A percentile compares a stretch with the other conserved stretches of the same genome.
phyloP scores from a whole-genome alignment of 139 green algal species.

The Tetraselmis chui region DNA sequence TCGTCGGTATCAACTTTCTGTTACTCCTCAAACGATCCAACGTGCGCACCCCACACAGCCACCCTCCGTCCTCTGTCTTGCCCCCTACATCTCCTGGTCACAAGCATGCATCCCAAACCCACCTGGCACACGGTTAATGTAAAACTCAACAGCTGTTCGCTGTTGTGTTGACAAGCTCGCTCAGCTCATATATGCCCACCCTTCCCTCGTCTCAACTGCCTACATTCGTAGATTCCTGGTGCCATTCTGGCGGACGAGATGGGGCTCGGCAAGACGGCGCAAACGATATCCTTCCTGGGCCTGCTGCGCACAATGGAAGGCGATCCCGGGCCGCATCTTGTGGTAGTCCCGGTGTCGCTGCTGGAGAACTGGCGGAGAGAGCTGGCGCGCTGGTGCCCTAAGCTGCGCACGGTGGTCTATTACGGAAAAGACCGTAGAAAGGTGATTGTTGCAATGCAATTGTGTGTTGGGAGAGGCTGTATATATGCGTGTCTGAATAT shows the following conservation, averaged over 20 bases:
- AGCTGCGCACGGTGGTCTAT: constrained; percentile 62
- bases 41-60: no score
- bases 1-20: constrained; percentile 92
- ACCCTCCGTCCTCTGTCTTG: no score
- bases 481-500: no score
- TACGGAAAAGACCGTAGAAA: constrained; percentile 60
- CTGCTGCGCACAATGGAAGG: constrained; percentile 11
- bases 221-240: constrained; percentile 11
- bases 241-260: constrained; percentile 88
- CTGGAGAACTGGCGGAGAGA: constrained; percentile 91
- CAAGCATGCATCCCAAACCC: no score
- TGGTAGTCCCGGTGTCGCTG: constrained; percentile 65
- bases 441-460: constrained; percentile 11
- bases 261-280: constrained; percentile 86
- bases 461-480: no score
- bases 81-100: no score
- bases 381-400: constrained; percentile 62
- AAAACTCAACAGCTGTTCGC: no score
- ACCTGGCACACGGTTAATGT: no score
- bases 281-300: constrained; percentile 79
- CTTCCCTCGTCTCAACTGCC: no score
- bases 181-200: no score
- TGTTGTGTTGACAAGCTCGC: no score
- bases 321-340: constrained; percentile 49
- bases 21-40: constrained; percentile 64